Base-by-base conservation (phyloP, 179 eudicot species). In the Spergularia azorica region DNA sequence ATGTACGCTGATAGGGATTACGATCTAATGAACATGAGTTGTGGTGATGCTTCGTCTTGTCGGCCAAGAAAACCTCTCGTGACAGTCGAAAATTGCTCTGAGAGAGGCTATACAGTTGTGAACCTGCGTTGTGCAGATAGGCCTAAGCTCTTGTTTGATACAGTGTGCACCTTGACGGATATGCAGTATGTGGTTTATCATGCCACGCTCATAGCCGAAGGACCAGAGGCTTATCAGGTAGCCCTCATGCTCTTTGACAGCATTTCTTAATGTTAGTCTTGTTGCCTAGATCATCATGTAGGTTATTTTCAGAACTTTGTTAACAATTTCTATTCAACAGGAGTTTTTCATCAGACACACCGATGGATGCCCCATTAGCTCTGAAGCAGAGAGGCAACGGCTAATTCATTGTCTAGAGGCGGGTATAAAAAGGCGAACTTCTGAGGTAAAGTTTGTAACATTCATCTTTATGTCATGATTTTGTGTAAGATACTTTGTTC, bases 141-240 rank as follows among this genome's bases (percentile, higher is more conserved):
- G 69, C 96, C 98, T 16, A 95, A 95, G 88, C 90, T 95, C 63
- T 79, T 95, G 21, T 95, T 92, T 77, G 98, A 95, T 75, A 84
- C 95, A 6, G 92, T 94, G 6, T 94, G 94, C 72, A 94, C 98
- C 0, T 80, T 94, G 76, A 94, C 98, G 0, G 98, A 95, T 84
- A 95, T 95, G 97, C 92, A 91, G 79, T 95, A 95, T 55, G 97
- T 92, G 46, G 96, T 95, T 8, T 95, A 83, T 76, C 98, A 95
- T 89, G 98, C 88, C 46, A 91, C 92, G 8, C 84, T 92, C 71
- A 87, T 82, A 62, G 87, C 96, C 7, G 92, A 91, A 81, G 95
- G 95, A 48, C 87, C 90, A 1, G 93, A 91, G 80, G 98, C 97
- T 79, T 86, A 72, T 76, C 97, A 92, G 98, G 98, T 94, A 67